Conservation (phyloP, 768 basidiomycete genomes). For the Infundibulicybe gibba region DNA sequence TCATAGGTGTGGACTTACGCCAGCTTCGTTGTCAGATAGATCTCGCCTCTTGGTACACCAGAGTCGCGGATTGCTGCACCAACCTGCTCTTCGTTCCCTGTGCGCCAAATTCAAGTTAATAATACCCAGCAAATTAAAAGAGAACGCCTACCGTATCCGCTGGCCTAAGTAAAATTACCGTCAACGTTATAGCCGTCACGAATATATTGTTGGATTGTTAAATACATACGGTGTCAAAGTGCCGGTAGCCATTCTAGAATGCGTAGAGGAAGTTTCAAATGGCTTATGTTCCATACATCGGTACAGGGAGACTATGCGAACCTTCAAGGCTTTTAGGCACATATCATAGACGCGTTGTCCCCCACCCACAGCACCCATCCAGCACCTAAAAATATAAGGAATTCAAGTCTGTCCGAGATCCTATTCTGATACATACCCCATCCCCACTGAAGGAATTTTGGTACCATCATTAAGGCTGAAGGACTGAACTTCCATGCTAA, state of each 20-base stretch:
- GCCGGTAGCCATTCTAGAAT: constrained; percentile 39
- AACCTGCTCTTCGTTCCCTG: constrained; percentile 42
- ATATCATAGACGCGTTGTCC: constrained; percentile 37
- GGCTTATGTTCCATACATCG: background rate
- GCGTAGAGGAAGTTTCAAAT: background rate
- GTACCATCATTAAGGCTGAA: constrained; percentile 25
- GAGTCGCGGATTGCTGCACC: constrained; percentile 42
- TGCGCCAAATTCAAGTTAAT: background rate
- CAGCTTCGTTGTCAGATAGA: constrained; percentile 52
- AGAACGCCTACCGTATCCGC: constrained; percentile 19
- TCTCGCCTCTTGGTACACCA: constrained; percentile 37
- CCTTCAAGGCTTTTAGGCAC: constrained; percentile 30
- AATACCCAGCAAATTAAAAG: background rate
- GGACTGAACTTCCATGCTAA: constrained; percentile 11
- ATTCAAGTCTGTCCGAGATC: background rate
- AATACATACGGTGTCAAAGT: constrained; percentile 35
- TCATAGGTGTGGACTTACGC: constrained; percentile 16
- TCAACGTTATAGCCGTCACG: background rate
- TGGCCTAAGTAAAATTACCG: constrained; percentile 14
- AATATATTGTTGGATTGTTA: too few species aligned
- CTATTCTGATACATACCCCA: constrained; percentile 13
- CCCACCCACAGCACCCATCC: constrained; percentile 32
- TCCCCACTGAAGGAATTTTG: constrained; percentile 25
- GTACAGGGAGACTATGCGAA: constrained; percentile 1
- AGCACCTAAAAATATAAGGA: constrained; percentile 19